Base-by-base conservation (phyloP, 257 asterid species). In the Jacaranda mimosifolia region DNA sequence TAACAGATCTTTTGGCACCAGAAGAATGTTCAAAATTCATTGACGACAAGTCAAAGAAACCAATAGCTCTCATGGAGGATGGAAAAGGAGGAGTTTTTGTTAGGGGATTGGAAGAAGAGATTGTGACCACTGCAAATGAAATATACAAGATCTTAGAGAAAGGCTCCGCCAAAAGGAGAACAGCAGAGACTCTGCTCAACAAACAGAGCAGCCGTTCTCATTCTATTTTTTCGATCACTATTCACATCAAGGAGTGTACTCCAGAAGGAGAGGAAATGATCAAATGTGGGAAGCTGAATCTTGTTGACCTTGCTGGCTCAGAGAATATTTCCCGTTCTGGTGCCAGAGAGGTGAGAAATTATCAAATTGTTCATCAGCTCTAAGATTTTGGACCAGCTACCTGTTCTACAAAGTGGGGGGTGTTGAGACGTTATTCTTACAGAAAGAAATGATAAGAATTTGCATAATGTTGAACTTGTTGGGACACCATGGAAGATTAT, bases 191-290 rank as follows among this genome's bases (percentile, higher is more conserved):
- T 57, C 94, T 96, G 86, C 97, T 96, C 14, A 96, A 96, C 87
- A 96, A 96, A 85, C 99, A 96, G 80, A 96, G 99, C 77, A 96
- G 99, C 77, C 99, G 99, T 56, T 96, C 99, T 73, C 99, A 96
- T 83, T 96, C 99, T 1, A 90, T 96, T 43, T 96, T 96, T 81
- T 93, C 98, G 7, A 91, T 93, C 82, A 96, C 98, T 32, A 96
- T 96, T 74, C 99, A 96, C 87, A 96, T 93, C 79, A 96, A 93
- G 88, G 99, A 96, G 84, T 85, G 91, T 70, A 96, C 99, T 68
- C 98, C 97, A 63, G 99, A 96, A 83, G 99, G 99, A 77, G 98
- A 96, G 79, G 99, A 96, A 82, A 88, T 96, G 97, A 91, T 96
- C 82, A 96, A 91, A 84, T 90, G 92, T 77, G 99, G 99, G 84